Percentiles rank a stretch among this genome's conserved stretches.
phyloP scores from a whole-genome alignment of 176 grass and related monocot species.

The Neostapfia colusana region DNA sequence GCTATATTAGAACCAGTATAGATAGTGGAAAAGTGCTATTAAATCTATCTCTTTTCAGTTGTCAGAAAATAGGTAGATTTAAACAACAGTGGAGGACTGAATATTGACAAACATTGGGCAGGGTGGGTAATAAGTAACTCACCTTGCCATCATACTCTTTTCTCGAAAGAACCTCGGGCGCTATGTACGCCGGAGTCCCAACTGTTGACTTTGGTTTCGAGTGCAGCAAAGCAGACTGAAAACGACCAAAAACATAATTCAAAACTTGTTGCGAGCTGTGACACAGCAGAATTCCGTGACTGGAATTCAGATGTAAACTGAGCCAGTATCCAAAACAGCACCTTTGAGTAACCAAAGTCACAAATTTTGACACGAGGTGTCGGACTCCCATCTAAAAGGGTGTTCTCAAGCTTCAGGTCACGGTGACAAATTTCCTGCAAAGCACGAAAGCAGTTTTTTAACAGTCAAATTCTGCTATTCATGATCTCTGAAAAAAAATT shows the following conservation, averaged over 20 bases:
- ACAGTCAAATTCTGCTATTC: not conserved
- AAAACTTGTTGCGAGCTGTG: not conserved
- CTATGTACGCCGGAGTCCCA: constrained; percentile 97
- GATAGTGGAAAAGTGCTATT: not conserved
- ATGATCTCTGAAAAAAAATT: not conserved
- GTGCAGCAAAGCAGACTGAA: constrained; percentile 89
- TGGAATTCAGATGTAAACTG: not conserved
- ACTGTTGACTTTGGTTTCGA: constrained; percentile 95
- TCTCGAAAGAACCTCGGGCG: constrained; percentile 84
- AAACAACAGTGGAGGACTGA: not conserved
- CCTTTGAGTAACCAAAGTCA: constrained; percentile 98
- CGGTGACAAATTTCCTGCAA: constrained; percentile 93
- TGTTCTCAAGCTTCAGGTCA: constrained; percentile 99
- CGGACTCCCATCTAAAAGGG: constrained; percentile 86
- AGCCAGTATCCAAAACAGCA: constrained; percentile 4
- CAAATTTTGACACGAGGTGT: constrained; percentile 91
- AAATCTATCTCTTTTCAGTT: not conserved
- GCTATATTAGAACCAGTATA: not conserved
- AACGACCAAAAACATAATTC: constrained; percentile 22
- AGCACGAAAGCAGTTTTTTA: not conserved
- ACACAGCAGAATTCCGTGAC: not conserved
- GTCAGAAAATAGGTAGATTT: not conserved
- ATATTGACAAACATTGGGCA: not conserved
- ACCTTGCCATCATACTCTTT: constrained; percentile 98
- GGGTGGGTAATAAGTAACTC: not conserved